Evolutionary conservation across 331 rosid species (phyloP).

Genomic region (Saraca asoca): DNA sequence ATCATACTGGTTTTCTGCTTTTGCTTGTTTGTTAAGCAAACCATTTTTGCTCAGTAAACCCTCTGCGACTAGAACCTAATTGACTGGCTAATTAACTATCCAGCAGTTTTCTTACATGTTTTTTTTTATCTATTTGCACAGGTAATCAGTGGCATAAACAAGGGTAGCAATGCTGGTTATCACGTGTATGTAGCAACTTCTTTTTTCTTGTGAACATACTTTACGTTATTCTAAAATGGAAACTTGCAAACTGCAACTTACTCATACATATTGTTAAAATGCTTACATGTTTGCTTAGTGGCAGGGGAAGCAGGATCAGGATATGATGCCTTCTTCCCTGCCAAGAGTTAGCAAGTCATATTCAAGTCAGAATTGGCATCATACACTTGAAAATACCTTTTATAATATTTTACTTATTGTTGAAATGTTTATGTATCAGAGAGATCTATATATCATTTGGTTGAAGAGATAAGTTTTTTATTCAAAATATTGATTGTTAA

Average conservation of each 20-base stretch:
- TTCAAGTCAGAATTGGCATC: conserved; percentile 7
- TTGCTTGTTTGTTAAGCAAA: not conserved
- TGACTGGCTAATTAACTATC: not conserved
- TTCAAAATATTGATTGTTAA: not conserved
- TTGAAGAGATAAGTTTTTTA: not conserved
- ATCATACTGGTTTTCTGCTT: not conserved
- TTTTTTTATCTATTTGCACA: conserved; percentile 36
- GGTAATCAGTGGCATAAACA: conserved; percentile 96
- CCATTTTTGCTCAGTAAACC: not conserved
- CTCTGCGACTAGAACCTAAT: not conserved
- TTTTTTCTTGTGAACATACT: not conserved
- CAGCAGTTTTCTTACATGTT: conserved; percentile 28
- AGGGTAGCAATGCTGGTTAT: conserved; percentile 94
- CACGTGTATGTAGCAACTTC: conserved; percentile 59
- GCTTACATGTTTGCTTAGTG: too few relatives aligned
- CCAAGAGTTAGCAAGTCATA: not conserved
- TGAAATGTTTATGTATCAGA: not conserved
- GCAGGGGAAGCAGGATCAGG: too few relatives aligned
- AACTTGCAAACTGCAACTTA: not conserved
- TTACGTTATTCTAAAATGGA: conserved; percentile 12
- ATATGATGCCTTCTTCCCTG: not conserved
- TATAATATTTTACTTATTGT: not conserved
- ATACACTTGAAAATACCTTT: not conserved
- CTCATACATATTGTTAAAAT: too few relatives aligned
- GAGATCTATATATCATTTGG: not conserved